Conservation (phyloP, 768 basidiomycete species). For the Mycena vitilis region DNA sequence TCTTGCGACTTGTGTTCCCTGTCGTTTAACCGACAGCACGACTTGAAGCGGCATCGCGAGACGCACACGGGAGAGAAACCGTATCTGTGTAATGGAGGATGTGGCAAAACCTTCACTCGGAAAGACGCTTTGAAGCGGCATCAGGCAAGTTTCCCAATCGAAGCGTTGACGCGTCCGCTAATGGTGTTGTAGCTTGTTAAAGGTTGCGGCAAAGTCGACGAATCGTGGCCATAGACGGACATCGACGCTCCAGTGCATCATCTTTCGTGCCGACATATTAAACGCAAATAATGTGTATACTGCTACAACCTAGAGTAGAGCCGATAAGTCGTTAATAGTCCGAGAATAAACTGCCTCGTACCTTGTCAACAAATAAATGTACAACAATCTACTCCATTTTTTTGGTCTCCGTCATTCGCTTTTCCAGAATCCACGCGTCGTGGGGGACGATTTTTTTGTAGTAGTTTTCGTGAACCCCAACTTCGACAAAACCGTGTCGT, state of each 20-base stretch:
- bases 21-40: constrained; percentile 89
- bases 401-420: constrained; percentile 50
- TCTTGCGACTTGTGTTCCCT: constrained; percentile 79
- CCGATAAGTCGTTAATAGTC: constrained; percentile 24
- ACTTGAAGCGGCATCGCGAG: constrained; percentile 85
- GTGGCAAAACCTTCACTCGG: constrained; percentile 88
- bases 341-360: constrained; percentile 33
- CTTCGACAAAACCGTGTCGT: constrained; percentile 81
- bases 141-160: constrained; percentile 64
- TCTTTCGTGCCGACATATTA: constrained; percentile 12
- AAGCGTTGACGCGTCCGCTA: constrained; percentile 22
- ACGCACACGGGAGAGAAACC: constrained; percentile 90
- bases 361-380: constrained; percentile 35
- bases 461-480: constrained; percentile 75
- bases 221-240: constrained; percentile 49
- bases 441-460: constrained; percentile 91
- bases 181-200: constrained; percentile 71
- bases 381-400: constrained; percentile 18
- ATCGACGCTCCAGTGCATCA: background rate
- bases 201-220: constrained; percentile 80
- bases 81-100: constrained; percentile 84
- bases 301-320: constrained; percentile 35
- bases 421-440: constrained; percentile 90
- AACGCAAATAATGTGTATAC: constrained; percentile 35
- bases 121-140: constrained; percentile 90